These are phyloP conservation scores for Peronospora belbahrii DNA, from an alignment of 352 stramenopile species.

Conservation along the genomic window DNA sequence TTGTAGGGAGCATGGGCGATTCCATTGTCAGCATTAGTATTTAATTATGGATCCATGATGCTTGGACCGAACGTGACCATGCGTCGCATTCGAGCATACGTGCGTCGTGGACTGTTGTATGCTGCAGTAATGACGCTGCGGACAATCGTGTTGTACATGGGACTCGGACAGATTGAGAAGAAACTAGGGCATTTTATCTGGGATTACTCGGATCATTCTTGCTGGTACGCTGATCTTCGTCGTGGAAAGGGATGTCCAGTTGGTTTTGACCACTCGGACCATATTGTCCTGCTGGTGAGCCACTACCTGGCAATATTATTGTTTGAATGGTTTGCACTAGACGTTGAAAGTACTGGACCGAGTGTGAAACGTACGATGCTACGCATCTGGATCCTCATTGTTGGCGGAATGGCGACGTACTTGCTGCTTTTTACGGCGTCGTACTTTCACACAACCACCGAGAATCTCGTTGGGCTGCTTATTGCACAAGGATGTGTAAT, in stretches of 20 bases:
- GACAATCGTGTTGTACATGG: constrained; percentile 47
- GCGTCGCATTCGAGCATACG: constrained; percentile 35
- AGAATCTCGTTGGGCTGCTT: constrained; percentile 56
- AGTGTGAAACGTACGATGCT: constrained; percentile 48
- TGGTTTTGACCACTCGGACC: constrained; percentile 73
- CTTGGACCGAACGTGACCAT: constrained; percentile 30
- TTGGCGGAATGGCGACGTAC: constrained; percentile 34
- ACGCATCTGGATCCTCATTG: constrained; percentile 35
- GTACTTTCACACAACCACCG: constrained; percentile 60
- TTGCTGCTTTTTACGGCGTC: constrained; percentile 45
- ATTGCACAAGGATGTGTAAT: constrained; percentile 55
- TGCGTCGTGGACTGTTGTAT: constrained; percentile 11
- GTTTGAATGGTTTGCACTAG: constrained; percentile 72
- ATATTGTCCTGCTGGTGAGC: constrained; percentile 63
- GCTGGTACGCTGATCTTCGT: constrained; percentile 58
- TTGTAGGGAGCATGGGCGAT: constrained; percentile 56
- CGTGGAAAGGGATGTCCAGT: constrained; percentile 39
- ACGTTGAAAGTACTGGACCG: constrained; percentile 32
- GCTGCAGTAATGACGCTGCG: not conserved
- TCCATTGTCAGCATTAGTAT: constrained; percentile 44
- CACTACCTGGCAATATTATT: constrained; percentile 64
- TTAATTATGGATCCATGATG: constrained; percentile 43
- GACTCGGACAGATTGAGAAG: constrained; percentile 48
- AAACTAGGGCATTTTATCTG: constrained; percentile 30
- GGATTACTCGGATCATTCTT: constrained; percentile 24